Percentiles rank a stretch among this genome's conserved stretches.
phyloP scores from a whole-genome alignment of 495 filamentous ascomycete genomes.

The Neurospora sublineolata region DNA sequence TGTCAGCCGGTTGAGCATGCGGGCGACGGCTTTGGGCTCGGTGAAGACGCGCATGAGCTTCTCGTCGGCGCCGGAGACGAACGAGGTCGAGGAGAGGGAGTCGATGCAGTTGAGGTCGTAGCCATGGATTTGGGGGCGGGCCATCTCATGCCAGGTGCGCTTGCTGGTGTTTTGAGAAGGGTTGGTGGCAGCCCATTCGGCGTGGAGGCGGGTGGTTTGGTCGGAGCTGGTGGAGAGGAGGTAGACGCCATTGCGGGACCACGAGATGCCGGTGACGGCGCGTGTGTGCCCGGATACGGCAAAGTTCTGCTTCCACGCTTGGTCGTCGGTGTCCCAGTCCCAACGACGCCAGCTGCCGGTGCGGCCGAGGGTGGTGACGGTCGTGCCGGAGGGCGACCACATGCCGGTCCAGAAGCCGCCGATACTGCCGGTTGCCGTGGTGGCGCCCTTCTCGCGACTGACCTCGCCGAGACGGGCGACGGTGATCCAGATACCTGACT shows the following conservation, averaged over 20 bases:
- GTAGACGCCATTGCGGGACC: conserved; percentile 75
- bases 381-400: conserved; percentile 70
- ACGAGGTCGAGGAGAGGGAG: conserved; percentile 54
- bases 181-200: conserved; percentile 52
- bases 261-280: conserved; percentile 66
- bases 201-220: conserved; percentile 88
- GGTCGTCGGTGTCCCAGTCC: conserved; percentile 34
- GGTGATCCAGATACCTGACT: conserved; percentile 84
- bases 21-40: conserved; percentile 72
- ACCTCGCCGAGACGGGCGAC: conserved; percentile 80
- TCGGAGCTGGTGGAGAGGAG: conserved; percentile 81
- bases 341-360: conserved; percentile 91
- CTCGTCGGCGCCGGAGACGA: conserved; percentile 95
- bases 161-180: conserved; percentile 8
- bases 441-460: conserved; percentile 84
- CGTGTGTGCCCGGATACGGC: conserved; percentile 78
- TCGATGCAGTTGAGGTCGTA: conserved; percentile 96
- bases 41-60: conserved; percentile 93
- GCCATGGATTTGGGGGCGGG: conserved; percentile 92
- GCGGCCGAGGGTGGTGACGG: conserved; percentile 70
- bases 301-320: conserved; percentile 64
- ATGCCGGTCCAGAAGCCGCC: conserved; percentile 94
- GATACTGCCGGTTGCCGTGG: conserved; percentile 87
- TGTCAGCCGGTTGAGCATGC: conserved; percentile 56
- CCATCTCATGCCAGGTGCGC: conserved; percentile 84